Conservation (phyloP, 1,139 yeast species). For the Blastobotrys indianensis region DNA sequence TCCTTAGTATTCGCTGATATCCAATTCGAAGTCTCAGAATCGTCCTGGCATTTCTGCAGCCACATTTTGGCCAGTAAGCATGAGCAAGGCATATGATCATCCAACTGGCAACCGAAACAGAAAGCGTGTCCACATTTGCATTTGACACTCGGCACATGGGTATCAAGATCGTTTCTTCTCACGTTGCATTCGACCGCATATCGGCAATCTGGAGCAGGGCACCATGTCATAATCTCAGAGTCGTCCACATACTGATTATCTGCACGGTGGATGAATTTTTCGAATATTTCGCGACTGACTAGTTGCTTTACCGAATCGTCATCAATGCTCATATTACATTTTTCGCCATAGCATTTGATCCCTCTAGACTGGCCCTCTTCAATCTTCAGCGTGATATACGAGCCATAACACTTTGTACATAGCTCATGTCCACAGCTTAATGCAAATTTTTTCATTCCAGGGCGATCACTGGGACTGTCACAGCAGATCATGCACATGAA, state of each 20-base stretch:
- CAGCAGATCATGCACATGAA: constrained; percentile 68
- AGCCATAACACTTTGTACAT: constrained; percentile 62
- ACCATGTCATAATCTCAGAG: constrained; percentile 55
- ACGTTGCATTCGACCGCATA: constrained; percentile 48
- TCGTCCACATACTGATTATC: constrained; percentile 48
- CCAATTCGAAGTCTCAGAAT: constrained; percentile 87
- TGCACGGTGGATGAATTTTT: constrained; percentile 24
- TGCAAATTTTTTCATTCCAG: constrained; percentile 41
- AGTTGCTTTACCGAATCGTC: constrained; percentile 37
- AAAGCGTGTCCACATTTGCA: constrained; percentile 67
- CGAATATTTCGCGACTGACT: constrained; percentile 26
- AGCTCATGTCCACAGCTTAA: constrained; percentile 65
- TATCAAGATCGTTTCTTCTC: constrained; percentile 35
- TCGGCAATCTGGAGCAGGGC: constrained; percentile 84
- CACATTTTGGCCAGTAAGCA: constrained; percentile 66
- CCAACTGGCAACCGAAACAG: constrained; percentile 67
- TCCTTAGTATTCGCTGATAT: constrained; percentile 79
- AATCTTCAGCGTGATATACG: constrained; percentile 50
- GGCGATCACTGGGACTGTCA: constrained; percentile 16
- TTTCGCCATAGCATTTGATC: constrained; percentile 59
- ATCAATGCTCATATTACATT: constrained; percentile 32
- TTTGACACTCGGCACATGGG: constrained; percentile 54
- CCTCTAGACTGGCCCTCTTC: constrained; percentile 43
- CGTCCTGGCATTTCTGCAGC: constrained; percentile 78
- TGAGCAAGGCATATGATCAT: constrained; percentile 76